Evolutionary conservation across 2,329 filamentous ascomycete genomes (phyloP), one percentile per base, ranked within the genome.

Genomic region (Ophiostoma triangulosporum): DNA sequence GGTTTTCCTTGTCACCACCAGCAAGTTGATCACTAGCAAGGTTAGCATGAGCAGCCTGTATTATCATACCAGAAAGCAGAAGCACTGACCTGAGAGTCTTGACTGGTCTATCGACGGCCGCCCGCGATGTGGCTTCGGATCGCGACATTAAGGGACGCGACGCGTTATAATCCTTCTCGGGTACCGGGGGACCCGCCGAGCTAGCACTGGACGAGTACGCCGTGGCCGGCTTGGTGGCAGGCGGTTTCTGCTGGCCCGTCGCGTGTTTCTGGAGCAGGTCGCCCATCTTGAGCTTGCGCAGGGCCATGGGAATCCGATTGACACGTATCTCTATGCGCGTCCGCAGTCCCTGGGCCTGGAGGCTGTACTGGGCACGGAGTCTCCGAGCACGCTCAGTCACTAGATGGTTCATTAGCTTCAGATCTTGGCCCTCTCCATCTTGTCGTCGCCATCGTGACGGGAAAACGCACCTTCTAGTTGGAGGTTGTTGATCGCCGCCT

Each of bases 311-410:
- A 51, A 97, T 93, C 52, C 93, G 83, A 65, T 96, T 95, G 66
- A 97, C 78, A 69, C 93, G 86, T 70, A 95, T 86, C 68, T 96
- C 90, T 51, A 98, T 84, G 57, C 91, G 84, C 56, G 88, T 83
- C 57, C 86, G 80, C 36, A 97, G 76, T 58, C 86, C 86, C 66
- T 91, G 86, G 22, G 89, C 86, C 68, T 95, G 90, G 9, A 94
- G 77, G 56, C 85, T 84, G 70, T 94, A 95, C 66, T 95, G 89
- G 6, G 90, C 85, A 62, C 90, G 81, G 57, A 97, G 74, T 67
- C 91, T 89, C 61, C 91, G 81, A 57, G 88, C 87, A 65, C 90
- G 81, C 69, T 94, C 86, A 17, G 87, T 89, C 60, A 95, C 89
- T 95, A 60, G n/a, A 27, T 27, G 29, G 29, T 33, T 11, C 11